Evolutionary conservation across 2,329 filamentous ascomycete species (phyloP), one percentile per base, ranked within the genome.

Genomic region (Fusarium devonianum): DNA sequence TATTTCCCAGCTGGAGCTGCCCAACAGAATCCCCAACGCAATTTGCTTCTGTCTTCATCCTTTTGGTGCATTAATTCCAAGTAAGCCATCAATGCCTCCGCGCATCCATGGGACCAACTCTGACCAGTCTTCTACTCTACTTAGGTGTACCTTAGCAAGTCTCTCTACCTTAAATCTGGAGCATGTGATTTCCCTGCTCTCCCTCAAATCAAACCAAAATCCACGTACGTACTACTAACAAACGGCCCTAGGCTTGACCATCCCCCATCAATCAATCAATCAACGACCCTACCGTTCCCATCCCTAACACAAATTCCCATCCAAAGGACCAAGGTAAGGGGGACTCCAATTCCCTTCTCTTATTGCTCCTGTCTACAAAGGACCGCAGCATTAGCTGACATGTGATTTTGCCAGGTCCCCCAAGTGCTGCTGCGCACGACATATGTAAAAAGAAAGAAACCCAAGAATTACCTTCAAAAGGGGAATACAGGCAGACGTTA

Each of bases 1-100:
- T 41, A 36, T 25, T 38, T 37, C 12, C 19, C 26, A 21, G 45
- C 32, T 30, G 41, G 33, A 28, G 11, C 21, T 8, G 46, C 53
- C 37, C 45, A 62, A 53, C 51, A 51, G 49, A 49, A 37, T 50
- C 33, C 53, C 39, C 49, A 62, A 55, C 51, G 46, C 40, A 56
- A 56, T 47, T 40, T 49, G 14, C 35, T 47, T 40, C 34, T 39
- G 14, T 39, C 22, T 16, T 35, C 21, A 33, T 19, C 14, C 14
- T 28, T n/a, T 7, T 8, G 14, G 22, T 38, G 32, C 37, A 13
- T 30, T 46, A 14, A 16, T 29, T 29, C 13, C 26, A 29, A 10
- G 37, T 21, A 29, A 21, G 37, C 12, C 7, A 23, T 17, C 25
- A 40, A n/a, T n/a, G n/a, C n/a, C n/a, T n/a, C n/a, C n/a, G n/a